Evolutionary conservation across 331 rosid species (phyloP).

Genomic region (Rhamnella rubrinervis): DNA sequence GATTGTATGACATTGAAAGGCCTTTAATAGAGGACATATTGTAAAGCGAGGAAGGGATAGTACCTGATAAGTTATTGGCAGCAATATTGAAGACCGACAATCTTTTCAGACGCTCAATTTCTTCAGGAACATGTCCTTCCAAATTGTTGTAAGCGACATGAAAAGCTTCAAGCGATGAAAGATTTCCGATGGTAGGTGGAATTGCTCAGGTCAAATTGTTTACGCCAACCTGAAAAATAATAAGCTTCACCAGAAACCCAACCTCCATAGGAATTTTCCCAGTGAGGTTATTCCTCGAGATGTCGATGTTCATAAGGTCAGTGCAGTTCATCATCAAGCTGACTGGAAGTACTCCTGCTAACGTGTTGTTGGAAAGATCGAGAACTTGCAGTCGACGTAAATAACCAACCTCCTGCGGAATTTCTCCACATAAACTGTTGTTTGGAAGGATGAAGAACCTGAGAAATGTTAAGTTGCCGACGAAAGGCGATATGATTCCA

Average conservation of each 20-base stretch:
- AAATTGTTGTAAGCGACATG: not conserved
- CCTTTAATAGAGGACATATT: not conserved
- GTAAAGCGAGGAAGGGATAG: not conserved
- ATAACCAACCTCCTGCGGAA: slow-evolving; percentile 14
- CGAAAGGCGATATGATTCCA: slow-evolving; percentile 5
- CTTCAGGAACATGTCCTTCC: not conserved
- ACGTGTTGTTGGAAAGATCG: slow-evolving; percentile 2
- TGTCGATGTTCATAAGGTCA: not conserved
- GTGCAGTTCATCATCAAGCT: not conserved
- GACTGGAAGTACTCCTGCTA: slow-evolving; percentile 11
- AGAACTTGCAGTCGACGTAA: not conserved
- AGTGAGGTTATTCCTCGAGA: not conserved
- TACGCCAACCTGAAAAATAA: not conserved
- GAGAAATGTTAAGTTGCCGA: slow-evolving; percentile 22
- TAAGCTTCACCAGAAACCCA: not conserved
- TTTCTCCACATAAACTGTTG: slow-evolving; percentile 9
- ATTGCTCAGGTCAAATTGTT: not conserved
- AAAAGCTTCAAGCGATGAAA: not conserved
- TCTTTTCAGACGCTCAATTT: not conserved
- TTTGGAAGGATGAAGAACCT: not conserved
- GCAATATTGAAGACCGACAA: not conserved
- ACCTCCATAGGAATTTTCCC: slow-evolving; percentile 20
- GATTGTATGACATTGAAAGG: not conserved
- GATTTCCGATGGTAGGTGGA: not conserved
- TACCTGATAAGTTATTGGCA: not conserved